Evolutionary conservation across 805 yeast species (phyloP), one percentile per base, ranked within the genome.

Genomic region (Metschnikowia henanensis): DNA sequence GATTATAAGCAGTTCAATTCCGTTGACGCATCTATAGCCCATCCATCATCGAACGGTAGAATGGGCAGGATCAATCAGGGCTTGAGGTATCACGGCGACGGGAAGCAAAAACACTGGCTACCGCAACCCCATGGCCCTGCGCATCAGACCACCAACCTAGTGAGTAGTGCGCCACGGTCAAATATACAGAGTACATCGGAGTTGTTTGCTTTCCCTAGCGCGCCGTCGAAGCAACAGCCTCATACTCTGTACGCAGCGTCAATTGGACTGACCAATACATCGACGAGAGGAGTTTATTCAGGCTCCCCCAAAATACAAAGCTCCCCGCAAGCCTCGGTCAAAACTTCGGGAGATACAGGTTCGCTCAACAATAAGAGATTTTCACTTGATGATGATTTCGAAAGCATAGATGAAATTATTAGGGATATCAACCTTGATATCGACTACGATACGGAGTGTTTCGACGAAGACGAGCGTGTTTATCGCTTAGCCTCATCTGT

Each of bases 1-100:
- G 88, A 87, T 51, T 90, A 87, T 60, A 77, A 85, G 47, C 80
- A 80, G 44, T 92, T 90, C 66, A 96, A 91, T 59, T 81, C 96
- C 0, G 84, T 83, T 1, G 88, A 85, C 50, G 82, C 86, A 0
- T 56, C 79, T 34, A 73, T 83, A 22, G 81, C 84, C 2, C 90
- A 83, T 51, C 88, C 90, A 1, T 75, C 75, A n/a, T 76, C 87
- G 0, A 68, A 70, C 15, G 79, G 85, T 4, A 70, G 83, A 49
- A 74, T 76, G 73, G 83, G 83, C 36, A 75, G 95, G 47, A 77
- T 92, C 40, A 81, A 83, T 48, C 85, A 88, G 46, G 99, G 99
- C 0, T 62, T 91, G 43, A 65, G 99, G 34, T 89, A 87, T 61
- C 79, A 81, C 22, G 77, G 81, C 39, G 85, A 87, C 32, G 97